These are phyloP conservation scores for Cyclospora cayetanensis DNA, from an alignment of 169 alveolate species.

Conservation along the genomic window DNA sequence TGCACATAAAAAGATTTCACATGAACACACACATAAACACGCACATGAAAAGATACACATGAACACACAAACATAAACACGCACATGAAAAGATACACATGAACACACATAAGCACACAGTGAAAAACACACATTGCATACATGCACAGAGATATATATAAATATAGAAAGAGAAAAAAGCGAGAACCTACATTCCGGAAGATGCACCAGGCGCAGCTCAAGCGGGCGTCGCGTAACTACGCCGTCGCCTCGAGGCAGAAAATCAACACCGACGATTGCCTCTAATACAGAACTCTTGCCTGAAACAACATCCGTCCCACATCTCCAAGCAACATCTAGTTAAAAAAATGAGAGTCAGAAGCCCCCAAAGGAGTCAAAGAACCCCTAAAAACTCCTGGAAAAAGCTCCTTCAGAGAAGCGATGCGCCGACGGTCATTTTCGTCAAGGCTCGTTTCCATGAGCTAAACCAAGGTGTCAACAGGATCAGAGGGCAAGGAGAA, in stretches of 20 bases:
- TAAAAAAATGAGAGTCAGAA: not conserved
- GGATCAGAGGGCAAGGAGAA: not conserved
- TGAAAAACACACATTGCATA: not conserved
- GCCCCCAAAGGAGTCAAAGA: not conserved
- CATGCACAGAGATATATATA: not conserved
- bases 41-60: too few relatives aligned
- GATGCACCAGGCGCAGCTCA: conserved; percentile 94
- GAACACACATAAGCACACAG: not conserved
- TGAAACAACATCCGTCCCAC: not conserved
- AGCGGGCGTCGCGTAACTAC: conserved; percentile 98
- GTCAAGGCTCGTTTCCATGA: too few relatives aligned
- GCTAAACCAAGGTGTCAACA: not conserved
- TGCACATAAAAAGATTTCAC: not conserved
- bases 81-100: not conserved
- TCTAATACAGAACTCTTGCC: conserved; percentile 96
- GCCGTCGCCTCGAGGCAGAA: conserved; percentile 98
- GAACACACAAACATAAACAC: too few relatives aligned
- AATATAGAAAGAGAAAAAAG: not conserved
- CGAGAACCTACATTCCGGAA: conserved; percentile 82
- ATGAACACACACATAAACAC: not conserved
- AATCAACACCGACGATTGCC: conserved; percentile 97
- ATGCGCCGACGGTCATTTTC: not conserved
- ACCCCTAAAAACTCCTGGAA: not conserved
- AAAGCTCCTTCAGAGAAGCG: not conserved
- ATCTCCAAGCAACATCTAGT: not conserved